Percentiles rank a stretch among this genome's conserved stretches.
These are phyloP conservation scores for Myxozyma sirexii DNA, from an alignment of 805 yeast genomes.

Conservation along the genomic window DNA sequence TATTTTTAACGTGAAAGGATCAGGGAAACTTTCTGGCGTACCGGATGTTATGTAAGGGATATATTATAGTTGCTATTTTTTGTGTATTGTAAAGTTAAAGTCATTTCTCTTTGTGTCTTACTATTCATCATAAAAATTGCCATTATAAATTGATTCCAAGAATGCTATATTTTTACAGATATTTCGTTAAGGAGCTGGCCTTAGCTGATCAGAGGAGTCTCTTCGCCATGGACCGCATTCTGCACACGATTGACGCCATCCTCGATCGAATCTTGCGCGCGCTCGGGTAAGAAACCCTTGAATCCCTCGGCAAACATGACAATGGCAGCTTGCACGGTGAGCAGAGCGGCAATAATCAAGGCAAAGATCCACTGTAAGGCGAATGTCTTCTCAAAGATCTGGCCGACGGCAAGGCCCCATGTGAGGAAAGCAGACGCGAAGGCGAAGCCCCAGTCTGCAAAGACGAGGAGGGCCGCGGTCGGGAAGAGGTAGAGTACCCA, in stretches of 20 bases:
- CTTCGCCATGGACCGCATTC: slow-evolving; percentile 13
- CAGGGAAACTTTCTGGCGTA: no score
- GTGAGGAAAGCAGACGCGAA: slow-evolving; percentile 58
- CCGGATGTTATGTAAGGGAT: no score
- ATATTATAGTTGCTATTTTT: no score
- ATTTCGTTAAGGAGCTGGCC: background rate
- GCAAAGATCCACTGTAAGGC: slow-evolving; percentile 90
- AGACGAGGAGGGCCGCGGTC: slow-evolving; percentile 55
- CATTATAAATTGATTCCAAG: background rate
- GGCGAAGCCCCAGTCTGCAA: slow-evolving; percentile 73
- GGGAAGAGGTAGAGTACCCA: slow-evolving; percentile 80
- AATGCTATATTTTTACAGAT: background rate
- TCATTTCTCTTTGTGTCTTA: no score
- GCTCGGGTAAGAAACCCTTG: slow-evolving; percentile 3
- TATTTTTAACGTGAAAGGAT: no score
- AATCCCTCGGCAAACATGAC: slow-evolving; percentile 40
- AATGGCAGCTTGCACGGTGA: slow-evolving; percentile 55
- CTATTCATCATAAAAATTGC: no score
- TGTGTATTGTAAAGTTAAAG: no score
- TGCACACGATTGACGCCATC: slow-evolving; percentile 5
- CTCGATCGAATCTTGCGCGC: background rate
- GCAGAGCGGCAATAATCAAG: slow-evolving; percentile 60
- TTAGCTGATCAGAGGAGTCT: slow-evolving; percentile 7
- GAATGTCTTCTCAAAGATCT: slow-evolving; percentile 64
- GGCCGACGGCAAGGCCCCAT: slow-evolving; percentile 71